These are phyloP conservation scores for Apophysomyces variabilis DNA, from an alignment of 371 early-diverging fungal genomes.

Conservation along the genomic window DNA sequence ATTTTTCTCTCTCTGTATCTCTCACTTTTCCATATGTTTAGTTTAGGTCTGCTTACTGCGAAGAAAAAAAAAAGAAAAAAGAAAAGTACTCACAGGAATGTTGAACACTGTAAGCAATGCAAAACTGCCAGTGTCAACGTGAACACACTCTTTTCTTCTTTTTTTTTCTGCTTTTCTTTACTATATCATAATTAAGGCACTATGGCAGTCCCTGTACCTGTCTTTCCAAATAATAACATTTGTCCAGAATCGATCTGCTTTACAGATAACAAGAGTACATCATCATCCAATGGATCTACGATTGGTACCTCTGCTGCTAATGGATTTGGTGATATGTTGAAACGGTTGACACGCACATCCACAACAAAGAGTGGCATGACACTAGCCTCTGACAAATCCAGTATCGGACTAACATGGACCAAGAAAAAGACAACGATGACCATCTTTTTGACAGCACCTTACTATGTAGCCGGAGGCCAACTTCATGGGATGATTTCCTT, in stretches of 20 bases:
- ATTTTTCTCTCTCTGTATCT: too few species aligned
- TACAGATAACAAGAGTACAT: background rate
- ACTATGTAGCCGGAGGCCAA: conserved; percentile 35
- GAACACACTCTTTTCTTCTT: background rate
- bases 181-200: background rate
- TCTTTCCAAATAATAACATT: background rate
- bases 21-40: too few species aligned
- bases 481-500: conserved; percentile 33
- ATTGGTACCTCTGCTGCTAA: background rate
- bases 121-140: too few species aligned
- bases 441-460: conserved; percentile 41
- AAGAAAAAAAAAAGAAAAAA: background rate
- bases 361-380: conserved; percentile 15
- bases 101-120: background rate
- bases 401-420: background rate
- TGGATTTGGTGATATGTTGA: conserved; percentile 5
- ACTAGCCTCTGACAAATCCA: conserved; percentile 14
- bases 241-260: background rate
- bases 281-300: background rate
- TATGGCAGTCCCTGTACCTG: background rate
- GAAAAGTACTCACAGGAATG: background rate
- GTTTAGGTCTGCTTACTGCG: background rate
- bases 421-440: conserved; percentile 19
- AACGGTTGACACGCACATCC: conserved; percentile 16
- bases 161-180: background rate